phyloP scores from a whole-genome alignment of 2,329 filamentous ascomycete genomes.

The Aspergillus eucalypticola region DNA sequence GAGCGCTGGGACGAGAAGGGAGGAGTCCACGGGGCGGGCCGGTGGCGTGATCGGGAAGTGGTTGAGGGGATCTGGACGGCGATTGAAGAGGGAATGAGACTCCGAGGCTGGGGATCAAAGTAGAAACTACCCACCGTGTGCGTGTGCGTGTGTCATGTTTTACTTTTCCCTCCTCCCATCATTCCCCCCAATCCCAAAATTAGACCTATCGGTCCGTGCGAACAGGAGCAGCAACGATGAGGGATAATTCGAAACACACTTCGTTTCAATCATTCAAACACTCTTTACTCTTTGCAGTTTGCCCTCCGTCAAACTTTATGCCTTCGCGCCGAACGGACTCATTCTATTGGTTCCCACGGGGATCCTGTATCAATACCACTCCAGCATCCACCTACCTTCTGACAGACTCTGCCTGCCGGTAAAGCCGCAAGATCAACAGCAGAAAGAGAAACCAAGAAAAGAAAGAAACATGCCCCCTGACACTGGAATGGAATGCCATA shows the following conservation, averaged over 20 bases:
- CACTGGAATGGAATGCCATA: neutral
- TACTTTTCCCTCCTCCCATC: neutral
- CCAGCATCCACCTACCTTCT: neutral
- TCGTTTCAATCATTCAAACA: neutral
- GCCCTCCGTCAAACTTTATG: neutral
- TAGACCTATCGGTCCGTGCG: neutral
- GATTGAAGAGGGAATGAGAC: constrained; percentile 84
- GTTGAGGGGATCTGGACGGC: constrained; percentile 90
- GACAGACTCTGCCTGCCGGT: no score
- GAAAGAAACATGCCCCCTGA: neutral
- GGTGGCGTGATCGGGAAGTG: constrained; percentile 88
- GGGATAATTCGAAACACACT: neutral
- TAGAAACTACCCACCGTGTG: constrained; percentile 12
- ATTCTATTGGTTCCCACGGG: no score
- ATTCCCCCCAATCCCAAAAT: neutral
- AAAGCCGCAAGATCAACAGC: no score
- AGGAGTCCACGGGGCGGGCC: constrained; percentile 35
- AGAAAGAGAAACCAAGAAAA: no score
- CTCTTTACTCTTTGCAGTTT: no score
- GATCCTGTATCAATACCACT: neutral
- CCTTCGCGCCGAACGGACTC: neutral
- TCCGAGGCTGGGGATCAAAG: constrained; percentile 69
- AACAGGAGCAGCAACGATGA: neutral
- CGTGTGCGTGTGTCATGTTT: constrained; percentile 1
- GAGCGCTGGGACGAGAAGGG: constrained; percentile 71